These are phyloP conservation scores for Aspergillus hortae DNA, from an alignment of 2,329 filamentous ascomycete genomes.

Conservation along the genomic window DNA sequence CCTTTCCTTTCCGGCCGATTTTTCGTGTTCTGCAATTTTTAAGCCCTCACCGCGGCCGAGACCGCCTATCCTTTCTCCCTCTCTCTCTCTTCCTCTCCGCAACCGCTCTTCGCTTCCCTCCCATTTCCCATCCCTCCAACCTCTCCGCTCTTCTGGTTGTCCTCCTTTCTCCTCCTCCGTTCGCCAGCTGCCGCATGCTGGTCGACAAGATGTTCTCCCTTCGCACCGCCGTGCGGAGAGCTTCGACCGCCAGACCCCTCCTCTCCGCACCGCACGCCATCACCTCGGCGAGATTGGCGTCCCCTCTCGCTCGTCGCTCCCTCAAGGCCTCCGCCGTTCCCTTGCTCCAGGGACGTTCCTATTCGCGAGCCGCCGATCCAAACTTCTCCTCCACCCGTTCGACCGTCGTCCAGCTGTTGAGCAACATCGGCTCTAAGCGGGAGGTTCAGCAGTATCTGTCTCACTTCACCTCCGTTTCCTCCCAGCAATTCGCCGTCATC, in stretches of 20 bases:
- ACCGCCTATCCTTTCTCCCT: neutral
- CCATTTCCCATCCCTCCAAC: slow-evolving; percentile 6
- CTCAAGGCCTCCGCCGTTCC: slow-evolving; percentile 25
- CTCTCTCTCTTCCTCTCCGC: slow-evolving; percentile 7
- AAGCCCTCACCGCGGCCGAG: neutral
- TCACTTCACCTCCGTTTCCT: slow-evolving; percentile 94
- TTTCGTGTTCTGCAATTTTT: slow-evolving; percentile 2
- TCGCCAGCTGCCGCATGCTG: slow-evolving; percentile 39
- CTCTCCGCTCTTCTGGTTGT: slow-evolving; percentile 8
- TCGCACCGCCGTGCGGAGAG: slow-evolving; percentile 44
- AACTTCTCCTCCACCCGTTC: slow-evolving; percentile 64
- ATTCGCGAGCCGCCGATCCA: slow-evolving; percentile 45
- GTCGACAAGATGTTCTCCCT: slow-evolving; percentile 42
- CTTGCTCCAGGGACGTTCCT: slow-evolving; percentile 36
- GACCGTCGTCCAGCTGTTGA: slow-evolving; percentile 84
- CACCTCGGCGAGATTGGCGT: slow-evolving; percentile 26
- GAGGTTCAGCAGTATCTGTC: slow-evolving; percentile 97
- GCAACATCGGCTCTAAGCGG: slow-evolving; percentile 92
- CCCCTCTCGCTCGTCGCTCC: slow-evolving; percentile 18
- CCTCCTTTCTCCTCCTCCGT: neutral
- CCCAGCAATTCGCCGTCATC: slow-evolving; percentile 96
- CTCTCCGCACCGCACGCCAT: slow-evolving; percentile 37
- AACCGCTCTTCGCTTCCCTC: neutral
- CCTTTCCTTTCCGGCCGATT: neutral
- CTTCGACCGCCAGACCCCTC: slow-evolving; percentile 38